Evolutionary conservation across 2,329 filamentous ascomycete species (phyloP), one percentile per base, ranked within the genome.

Genomic region (Paecilomyces formosus): DNA sequence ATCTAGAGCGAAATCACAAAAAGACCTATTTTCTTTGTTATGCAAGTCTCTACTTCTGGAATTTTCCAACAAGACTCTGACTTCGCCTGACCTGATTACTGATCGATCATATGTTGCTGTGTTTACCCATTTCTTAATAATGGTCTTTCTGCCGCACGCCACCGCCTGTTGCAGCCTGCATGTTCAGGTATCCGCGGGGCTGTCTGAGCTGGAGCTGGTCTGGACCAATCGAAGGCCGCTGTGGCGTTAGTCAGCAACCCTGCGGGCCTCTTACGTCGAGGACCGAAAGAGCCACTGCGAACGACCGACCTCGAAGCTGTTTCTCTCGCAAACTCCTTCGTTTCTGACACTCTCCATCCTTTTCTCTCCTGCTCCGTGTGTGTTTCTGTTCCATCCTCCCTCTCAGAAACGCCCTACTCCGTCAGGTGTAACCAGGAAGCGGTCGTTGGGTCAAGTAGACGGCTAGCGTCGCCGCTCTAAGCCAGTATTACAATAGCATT

Each of bases 131-230:
- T n/a, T n/a, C 15, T 45, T 18, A 18, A 45, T 45, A 18, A 21
- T 45, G 18, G 39, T 45, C 39, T 21, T n/a, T 45, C 39, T 45
- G 39, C 39, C 39, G 39, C 13, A n/a, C 15, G 39, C n/a, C 39
- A 45, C 39, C 39, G 39, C 39, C 39, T 18, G n/a, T 6, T 45
- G n/a, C 8, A 18, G 39, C 39, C 39, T 45, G n/a, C 15, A 9
- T 52, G 5, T 15, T 61, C n/a, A 60, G 60, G 60, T 58, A 21
- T 3, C 51, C 53, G 60, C 60, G 60, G 60, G 60, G 60, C 58
- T 54, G 53, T 30, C 26, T 28, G 21, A 15, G 50, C 50, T 52
- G 3, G 50, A 11, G 50, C 22, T 52, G 22, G 12, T 28, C 11
- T 21, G 12, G 30, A 21, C 53, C 53, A 54, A 54, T 54, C 8